Base-by-base conservation (phyloP, 768 basidiomycete genomes). In the Solioccasus polychromus region DNA sequence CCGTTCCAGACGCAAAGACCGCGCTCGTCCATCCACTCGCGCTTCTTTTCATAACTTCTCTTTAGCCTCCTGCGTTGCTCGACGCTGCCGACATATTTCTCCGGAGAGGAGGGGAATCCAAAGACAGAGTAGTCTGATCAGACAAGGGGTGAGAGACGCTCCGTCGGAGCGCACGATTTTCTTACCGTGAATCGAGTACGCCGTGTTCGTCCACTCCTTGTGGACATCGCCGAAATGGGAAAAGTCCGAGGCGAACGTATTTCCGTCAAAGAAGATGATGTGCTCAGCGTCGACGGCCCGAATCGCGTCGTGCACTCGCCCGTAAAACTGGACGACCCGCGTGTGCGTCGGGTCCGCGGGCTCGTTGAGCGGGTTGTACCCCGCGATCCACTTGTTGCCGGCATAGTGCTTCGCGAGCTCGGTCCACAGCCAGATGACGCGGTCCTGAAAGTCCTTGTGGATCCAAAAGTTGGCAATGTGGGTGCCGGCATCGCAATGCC, bases 321-420 rank as follows among this genome's bases (percentile, higher is more conserved):
- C 74, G 67, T 91, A 91, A 69, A 84, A 89, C 7, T 51, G 61
- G 50, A 89, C 57, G 42, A 92, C 67, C 37, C 82, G 72, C 10
- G 70, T 74, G 63, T 88, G 85, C 38, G 78, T 70, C 14, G 80
- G 69, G 59, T 91, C 89, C 3, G 88, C 80, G 29, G 66, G 83
- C 67, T 92, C 89, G 74, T 92, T 93, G 37, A 92, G 70, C 4
- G 83, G 85, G 65, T 92, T 92, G 68, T 88, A 92, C 15, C 89
- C 87, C 2, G 88, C 89, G 47, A 92, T 81, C 88, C 88, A 90
- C 50, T 78, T 73, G 64, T 92, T 87, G 46, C 71, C 75, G 52
- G 74, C 82, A 73, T 91, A 90, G 62, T 87, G 86, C 57, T 70
- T 72, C 1, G 89, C 85, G 26, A 91, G 72, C 57, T 87, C 70